phyloP scores from a whole-genome alignment of 2,329 filamentous ascomycete genomes.

The Dactylonectria estremocensis region DNA sequence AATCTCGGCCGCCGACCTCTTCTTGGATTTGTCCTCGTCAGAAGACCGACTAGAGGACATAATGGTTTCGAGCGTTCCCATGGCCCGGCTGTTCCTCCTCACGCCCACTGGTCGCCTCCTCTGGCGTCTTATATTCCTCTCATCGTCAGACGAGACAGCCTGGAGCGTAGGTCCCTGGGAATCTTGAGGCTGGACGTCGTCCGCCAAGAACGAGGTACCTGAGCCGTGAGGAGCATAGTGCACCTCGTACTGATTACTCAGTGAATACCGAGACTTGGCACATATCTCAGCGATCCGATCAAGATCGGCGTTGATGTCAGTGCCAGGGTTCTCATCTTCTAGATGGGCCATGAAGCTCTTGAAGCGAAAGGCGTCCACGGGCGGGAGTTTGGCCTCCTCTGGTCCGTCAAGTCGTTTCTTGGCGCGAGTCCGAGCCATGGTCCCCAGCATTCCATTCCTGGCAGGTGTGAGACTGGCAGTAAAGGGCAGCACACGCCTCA shows the following conservation, averaged over 20 bases:
- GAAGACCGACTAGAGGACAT: constrained; percentile 77
- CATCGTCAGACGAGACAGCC: constrained; percentile 71
- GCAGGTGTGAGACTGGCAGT: constrained; percentile 50
- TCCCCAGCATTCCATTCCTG: constrained; percentile 58
- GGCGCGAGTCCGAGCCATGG: constrained; percentile 61
- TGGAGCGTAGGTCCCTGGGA: constrained; percentile 69
- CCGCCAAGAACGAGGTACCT: constrained; percentile 63
- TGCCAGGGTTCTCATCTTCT: constrained; percentile 58
- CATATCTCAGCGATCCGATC: constrained; percentile 79
- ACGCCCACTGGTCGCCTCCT: constrained; percentile 59
- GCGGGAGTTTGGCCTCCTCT: constrained; percentile 67
- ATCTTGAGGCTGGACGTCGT: constrained; percentile 50
- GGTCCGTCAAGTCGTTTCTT: constrained; percentile 53
- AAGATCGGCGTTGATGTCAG: constrained; percentile 70
- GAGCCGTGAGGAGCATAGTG: constrained; percentile 75
- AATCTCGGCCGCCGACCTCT: constrained; percentile 71
- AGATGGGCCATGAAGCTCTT: constrained; percentile 75
- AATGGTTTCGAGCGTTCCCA: constrained; percentile 76
- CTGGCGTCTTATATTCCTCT: constrained; percentile 58
- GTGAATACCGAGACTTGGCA: constrained; percentile 74
- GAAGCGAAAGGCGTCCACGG: constrained; percentile 75
- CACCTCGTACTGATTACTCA: constrained; percentile 78
- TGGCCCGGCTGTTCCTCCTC: constrained; percentile 67
- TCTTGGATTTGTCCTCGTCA: constrained; percentile 73
- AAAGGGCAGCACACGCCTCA: constrained; percentile 53